A percentile compares a stretch with the other conserved stretches of the same genome.
Evolutionary conservation across 176 grass and related monocot species (phyloP).

Genomic region (Juncus inflexus): DNA sequence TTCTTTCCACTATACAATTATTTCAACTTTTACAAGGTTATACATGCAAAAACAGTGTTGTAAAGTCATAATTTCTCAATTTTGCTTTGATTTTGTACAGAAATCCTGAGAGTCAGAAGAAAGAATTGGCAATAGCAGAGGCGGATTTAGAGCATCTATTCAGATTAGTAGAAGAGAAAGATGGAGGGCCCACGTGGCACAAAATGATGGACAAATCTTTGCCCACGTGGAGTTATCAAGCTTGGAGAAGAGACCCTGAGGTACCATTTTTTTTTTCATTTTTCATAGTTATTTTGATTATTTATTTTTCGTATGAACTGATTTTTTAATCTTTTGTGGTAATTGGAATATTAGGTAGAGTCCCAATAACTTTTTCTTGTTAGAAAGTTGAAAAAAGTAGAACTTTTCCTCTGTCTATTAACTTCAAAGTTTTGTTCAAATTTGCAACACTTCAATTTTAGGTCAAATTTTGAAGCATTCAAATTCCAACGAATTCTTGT

Average conservation of each 20-base stretch:
- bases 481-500: no score
- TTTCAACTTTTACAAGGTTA: not conserved
- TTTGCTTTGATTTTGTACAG: constrained; percentile 27
- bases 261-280: constrained; percentile 15
- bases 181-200: constrained; percentile 66
- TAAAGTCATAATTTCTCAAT: constrained; percentile 15
- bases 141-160: constrained; percentile 57
- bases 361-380: constrained; percentile 7
- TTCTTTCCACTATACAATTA: not conserved
- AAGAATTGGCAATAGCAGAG: constrained; percentile 39
- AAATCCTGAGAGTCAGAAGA: not conserved
- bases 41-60: not conserved
- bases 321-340: not conserved
- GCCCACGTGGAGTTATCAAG: constrained; percentile 53
- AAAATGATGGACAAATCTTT: constrained; percentile 74
- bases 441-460: not conserved
- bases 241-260: constrained; percentile 75
- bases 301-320: not conserved
- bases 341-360: not conserved
- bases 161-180: constrained; percentile 67
- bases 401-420: no score
- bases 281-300: no score
- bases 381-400: not conserved
- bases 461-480: not conserved
- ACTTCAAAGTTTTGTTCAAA: not conserved